Evolutionary conservation across 352 stramenopile species (phyloP), one percentile per base, ranked within the genome.

Genomic region (Saprolegnia parasitica): DNA sequence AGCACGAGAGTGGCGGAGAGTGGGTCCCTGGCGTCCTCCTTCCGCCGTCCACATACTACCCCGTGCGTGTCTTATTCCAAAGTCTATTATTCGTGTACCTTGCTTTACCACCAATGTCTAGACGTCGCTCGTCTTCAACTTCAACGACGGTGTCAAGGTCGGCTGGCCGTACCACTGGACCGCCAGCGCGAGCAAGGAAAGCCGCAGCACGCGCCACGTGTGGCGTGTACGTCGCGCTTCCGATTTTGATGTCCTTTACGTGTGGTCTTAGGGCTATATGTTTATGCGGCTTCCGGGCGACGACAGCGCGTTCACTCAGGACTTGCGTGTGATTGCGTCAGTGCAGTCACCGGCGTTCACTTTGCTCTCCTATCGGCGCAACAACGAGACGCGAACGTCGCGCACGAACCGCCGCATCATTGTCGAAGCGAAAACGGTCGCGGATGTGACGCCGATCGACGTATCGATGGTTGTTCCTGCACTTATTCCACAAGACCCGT

Each of bases 111-210:
- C 52, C 35, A 49, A 18, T 9, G 18, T 15, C 20, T 52, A 66
- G 58, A 52, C 32, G 26, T 35, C 58, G n/a, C 18, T 66, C n/a
- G 18, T 40, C 10, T 66, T 66, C 55, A 21, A 66, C 5, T 66
- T 66, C n/a, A 54, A 66, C 46, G 58, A 66, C 35, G 52, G 52
- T 8, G 1, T n/a, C 13, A 60, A 60, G 24, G 18, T 52, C 18
- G 58, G 58, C 26, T 66, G 58, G 58, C 58, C 58, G 18, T 66
- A 66, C 58, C 23, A 66, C 32, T 66, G 58, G 58, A 66, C 15
- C 15, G 58, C n/a, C 8, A 66, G 32, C 46, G 58, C 58, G 1
- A 66, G 58, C 46, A 66, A 66, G 26, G 58, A 49, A 49, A 54
- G 58, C 37, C 58, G 58, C 18, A 35, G 18, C 40, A 66, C 26